A percentile compares a stretch with the other conserved stretches of the same genome.
Evolutionary conservation across 2,329 filamentous ascomycete genomes (phyloP).

Genomic region (Byssochlamys sp.): DNA sequence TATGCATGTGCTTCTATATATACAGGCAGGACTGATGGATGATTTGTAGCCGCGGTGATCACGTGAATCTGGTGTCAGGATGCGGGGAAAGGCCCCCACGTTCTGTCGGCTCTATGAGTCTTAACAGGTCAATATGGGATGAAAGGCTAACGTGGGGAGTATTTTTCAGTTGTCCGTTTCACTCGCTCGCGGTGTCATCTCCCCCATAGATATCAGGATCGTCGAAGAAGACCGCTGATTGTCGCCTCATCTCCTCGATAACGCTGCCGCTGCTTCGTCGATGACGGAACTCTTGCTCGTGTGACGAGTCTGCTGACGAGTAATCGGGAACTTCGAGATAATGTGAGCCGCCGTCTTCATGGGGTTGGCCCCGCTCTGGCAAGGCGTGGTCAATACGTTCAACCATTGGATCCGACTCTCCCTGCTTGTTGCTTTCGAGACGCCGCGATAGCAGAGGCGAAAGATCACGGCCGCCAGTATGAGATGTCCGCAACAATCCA

Average conservation of each 20-base stretch:
- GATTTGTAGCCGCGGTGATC: too few species aligned
- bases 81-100: too few species aligned
- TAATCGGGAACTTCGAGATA: slow-evolving; percentile 3
- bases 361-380: slow-evolving; percentile 1
- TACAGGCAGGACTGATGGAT: too few species aligned
- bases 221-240: slow-evolving; percentile 40
- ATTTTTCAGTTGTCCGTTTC: slow-evolving; percentile 3
- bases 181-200: slow-evolving; percentile 12
- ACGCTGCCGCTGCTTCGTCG: slow-evolving; percentile 21
- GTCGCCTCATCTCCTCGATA: slow-evolving; percentile 36
- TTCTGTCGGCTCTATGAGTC: neutral
- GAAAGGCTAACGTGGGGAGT: neutral
- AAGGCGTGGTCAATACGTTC: slow-evolving; percentile 15
- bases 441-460: slow-evolving; percentile 22
- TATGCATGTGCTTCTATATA: too few species aligned
- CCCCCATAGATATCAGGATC: slow-evolving; percentile 28
- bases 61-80: too few species aligned
- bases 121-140: neutral
- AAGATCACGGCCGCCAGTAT: slow-evolving; percentile 15
- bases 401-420: slow-evolving; percentile 10
- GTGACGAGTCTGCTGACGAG: slow-evolving; percentile 4
- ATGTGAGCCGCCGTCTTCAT: neutral
- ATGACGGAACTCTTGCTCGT: slow-evolving; percentile 12
- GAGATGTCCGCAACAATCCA: slow-evolving; percentile 36
- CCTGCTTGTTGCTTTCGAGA: slow-evolving; percentile 5